A percentile compares a stretch with the other conserved stretches of the same genome.
Evolutionary conservation across 768 basidiomycete species (phyloP).

Genomic region (Boletus coccyginus): DNA sequence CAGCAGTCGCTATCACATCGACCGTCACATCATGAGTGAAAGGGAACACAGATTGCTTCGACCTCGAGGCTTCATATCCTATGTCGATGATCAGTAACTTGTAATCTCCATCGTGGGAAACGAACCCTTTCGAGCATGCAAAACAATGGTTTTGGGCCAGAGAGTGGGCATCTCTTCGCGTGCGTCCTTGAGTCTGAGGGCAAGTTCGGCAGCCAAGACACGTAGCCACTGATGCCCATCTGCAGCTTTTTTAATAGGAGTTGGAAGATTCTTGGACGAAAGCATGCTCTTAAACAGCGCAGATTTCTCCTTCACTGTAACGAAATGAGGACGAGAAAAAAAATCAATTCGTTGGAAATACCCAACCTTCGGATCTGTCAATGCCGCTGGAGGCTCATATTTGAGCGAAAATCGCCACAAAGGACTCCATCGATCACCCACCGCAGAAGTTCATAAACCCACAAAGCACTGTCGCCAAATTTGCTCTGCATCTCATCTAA

Average conservation of each 20-base stretch:
- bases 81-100: conserved; percentile 2
- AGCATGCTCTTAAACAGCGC: conserved; percentile 87
- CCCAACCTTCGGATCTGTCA: conserved; percentile 80
- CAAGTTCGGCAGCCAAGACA: conserved; percentile 87
- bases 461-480: conserved; percentile 80
- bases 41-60: conserved; percentile 87
- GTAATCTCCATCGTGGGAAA: background rate
- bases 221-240: conserved; percentile 91
- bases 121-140: conserved; percentile 72
- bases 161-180: conserved; percentile 66
- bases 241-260: conserved; percentile 65
- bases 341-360: background rate
- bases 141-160: conserved; percentile 91
- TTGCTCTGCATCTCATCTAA: conserved; percentile 76
- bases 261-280: conserved; percentile 90
- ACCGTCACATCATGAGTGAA: conserved; percentile 72
- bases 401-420: background rate
- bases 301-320: conserved; percentile 80
- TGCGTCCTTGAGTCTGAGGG: conserved; percentile 80
- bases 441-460: conserved; percentile 93
- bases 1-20: conserved; percentile 72
- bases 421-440: conserved; percentile 30
- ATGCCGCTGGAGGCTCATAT: conserved; percentile 57
- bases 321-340: background rate
- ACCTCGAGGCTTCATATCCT: conserved; percentile 68